Base-by-base conservation (phyloP, 495 filamentous ascomycete genomes). In the Aspergillus haitiensis region DNA sequence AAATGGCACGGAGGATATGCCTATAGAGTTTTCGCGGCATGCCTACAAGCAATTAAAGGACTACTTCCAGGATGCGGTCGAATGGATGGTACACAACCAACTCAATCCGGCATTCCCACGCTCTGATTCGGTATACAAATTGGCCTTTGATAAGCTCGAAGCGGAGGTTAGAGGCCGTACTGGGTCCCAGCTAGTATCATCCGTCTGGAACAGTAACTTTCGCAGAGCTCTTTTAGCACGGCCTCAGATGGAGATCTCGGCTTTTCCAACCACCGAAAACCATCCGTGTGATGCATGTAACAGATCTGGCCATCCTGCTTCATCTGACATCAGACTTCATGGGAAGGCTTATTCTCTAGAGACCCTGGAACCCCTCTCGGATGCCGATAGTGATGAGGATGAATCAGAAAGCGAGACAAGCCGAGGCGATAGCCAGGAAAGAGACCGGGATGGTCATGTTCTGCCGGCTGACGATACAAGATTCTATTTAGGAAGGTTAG, bases 1-100 rank as follows among this genome's bases (percentile, higher is more conserved):
- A 0, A 78, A 72, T 1, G 63, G 70, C 8, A 61, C 68, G n/a
- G 71, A 79, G 13, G 78, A 77, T 3, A 85, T 93, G 2, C 92
- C 92, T 0, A 75, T 95, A 9, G 75, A 91, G 64, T 92, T 91
- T 66, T 89, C 85, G 3, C 68, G 76, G 11, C 81, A 88, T 50
- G 78, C 82, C 0, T 83, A 87, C 62, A 86, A 86, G 60, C 86
- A 90, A 44, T 69, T 87, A 0, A 87, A 87, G 54, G 86, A 91
- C 34, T 86, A 92, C 58, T 96, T 97, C 74, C 84, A 84, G 40
- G 82, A 87, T 63, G 89, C 83, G 0, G 77, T 97, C 0, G 88
- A 91, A 70, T 96, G 90, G 90, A 86, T 93, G 71, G 85, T 96
- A 2, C 84, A 86, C 55, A 86, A 84, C 65, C 85, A 87, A 59